Evolutionary conservation across 257 asterid genomes (phyloP).

Genomic region (Solanum clarkiae): DNA sequence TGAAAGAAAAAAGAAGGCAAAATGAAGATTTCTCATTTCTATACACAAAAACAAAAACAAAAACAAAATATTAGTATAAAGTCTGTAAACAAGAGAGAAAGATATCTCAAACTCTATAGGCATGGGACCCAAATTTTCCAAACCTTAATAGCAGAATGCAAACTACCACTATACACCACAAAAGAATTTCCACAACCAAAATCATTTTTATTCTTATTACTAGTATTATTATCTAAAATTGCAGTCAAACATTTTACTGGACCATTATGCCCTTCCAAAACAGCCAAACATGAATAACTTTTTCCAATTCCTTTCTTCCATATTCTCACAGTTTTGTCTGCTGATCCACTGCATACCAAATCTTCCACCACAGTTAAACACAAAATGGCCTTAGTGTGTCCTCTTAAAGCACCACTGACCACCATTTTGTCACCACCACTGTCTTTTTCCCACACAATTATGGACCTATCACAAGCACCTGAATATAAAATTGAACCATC

Average conservation of each 20-base stretch:
- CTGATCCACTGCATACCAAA: conserved; percentile 74
- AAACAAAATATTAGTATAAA: not conserved
- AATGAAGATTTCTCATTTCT: not conserved
- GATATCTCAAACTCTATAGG: not conserved
- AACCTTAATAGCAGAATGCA: conserved; percentile 61
- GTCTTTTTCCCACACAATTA: conserved; percentile 57
- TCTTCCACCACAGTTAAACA: conserved; percentile 50
- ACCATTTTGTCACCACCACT: conserved; percentile 31
- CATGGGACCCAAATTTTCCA: conserved; percentile 40
- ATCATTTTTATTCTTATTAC: not conserved
- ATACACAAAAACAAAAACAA: not conserved
- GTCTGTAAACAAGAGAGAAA: not conserved
- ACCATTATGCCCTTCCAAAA: conserved; percentile 57
- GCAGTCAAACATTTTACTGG: conserved; percentile 76
- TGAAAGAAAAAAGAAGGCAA: not conserved
- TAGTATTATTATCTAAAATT: conserved; percentile 7
- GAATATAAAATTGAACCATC: conserved; percentile 59
- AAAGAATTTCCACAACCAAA: conserved; percentile 14
- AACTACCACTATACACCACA: conserved; percentile 51
- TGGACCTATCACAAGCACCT: conserved; percentile 81
- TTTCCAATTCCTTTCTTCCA: conserved; percentile 56
- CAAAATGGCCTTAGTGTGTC: conserved; percentile 57
- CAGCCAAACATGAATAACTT: conserved; percentile 49
- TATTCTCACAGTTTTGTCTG: conserved; percentile 49
- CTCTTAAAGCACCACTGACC: conserved; percentile 61